phyloP scores from a whole-genome alignment of 164 flowering plant genomes.

The Vitis rotundifolia region DNA sequence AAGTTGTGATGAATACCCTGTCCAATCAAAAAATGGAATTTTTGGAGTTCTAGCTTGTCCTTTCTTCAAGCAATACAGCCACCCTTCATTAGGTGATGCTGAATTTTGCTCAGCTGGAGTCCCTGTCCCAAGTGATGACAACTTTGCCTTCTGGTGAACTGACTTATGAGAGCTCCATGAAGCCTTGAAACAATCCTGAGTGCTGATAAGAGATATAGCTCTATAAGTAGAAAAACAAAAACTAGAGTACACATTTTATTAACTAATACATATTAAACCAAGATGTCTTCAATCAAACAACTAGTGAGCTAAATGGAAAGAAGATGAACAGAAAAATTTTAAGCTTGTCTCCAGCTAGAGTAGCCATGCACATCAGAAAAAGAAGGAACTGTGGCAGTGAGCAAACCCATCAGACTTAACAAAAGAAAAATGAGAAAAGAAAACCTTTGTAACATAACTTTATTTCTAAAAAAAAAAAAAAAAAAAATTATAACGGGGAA shows the following conservation, averaged over 20 bases:
- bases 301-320: background rate
- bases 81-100: constrained; percentile 46
- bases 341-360: too few relatives aligned
- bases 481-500: too few relatives aligned
- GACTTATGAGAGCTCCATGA: constrained; percentile 94
- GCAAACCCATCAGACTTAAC: too few relatives aligned
- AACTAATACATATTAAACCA: background rate
- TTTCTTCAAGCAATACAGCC: constrained; percentile 86
- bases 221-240: constrained; percentile 6
- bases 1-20: constrained; percentile 62
- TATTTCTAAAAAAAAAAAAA: too few relatives aligned
- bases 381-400: too few relatives aligned
- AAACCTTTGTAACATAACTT: too few relatives aligned
- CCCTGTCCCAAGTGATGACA: constrained; percentile 32
- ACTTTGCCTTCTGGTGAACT: constrained; percentile 73
- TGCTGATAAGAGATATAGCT: constrained; percentile 34
- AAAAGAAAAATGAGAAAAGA: too few relatives aligned
- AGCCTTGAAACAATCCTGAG: constrained; percentile 96
- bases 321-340: background rate
- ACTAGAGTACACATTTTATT: background rate
- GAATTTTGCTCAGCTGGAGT: constrained; percentile 39
- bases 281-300: background rate
- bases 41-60: constrained; percentile 80
- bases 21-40: constrained; percentile 89
- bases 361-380: too few relatives aligned